phyloP scores from a whole-genome alignment of 805 yeast genomes.

The Sugiyamaella marilandica region DNA sequence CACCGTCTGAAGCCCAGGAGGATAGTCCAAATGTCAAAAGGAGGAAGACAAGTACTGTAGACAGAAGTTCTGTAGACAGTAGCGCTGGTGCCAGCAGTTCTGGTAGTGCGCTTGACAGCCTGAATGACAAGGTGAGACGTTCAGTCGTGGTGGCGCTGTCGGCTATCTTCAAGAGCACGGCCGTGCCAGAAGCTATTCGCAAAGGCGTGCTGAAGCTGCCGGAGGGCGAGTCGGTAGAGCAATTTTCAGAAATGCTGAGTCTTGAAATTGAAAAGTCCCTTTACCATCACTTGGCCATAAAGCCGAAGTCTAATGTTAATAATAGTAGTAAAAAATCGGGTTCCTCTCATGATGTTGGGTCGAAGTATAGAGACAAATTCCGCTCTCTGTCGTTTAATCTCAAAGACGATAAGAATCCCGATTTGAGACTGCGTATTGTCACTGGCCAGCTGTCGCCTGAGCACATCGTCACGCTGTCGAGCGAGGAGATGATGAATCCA shows the following conservation, averaged over 20 bases:
- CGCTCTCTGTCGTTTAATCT: slow-evolving; percentile 61
- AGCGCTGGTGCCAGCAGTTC: neutral
- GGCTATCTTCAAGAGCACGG: slow-evolving; percentile 39
- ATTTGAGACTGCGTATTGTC: slow-evolving; percentile 54
- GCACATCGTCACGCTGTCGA: slow-evolving; percentile 58
- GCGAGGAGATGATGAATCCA: slow-evolving; percentile 74
- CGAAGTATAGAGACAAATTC: slow-evolving; percentile 60
- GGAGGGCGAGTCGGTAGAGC: slow-evolving; percentile 28
- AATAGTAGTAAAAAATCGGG: slow-evolving; percentile 12
- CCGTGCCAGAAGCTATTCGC: slow-evolving; percentile 32
- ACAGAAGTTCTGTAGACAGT: neutral
- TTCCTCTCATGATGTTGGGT: slow-evolving; percentile 31
- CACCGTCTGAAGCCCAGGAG: neutral
- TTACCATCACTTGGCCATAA: slow-evolving; percentile 35
- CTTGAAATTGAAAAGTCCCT: slow-evolving; percentile 49
- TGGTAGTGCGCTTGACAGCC: slow-evolving; percentile 7
- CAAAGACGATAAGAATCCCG: slow-evolving; percentile 50
- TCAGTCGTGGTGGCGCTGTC: slow-evolving; percentile 51
- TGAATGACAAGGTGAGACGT: slow-evolving; percentile 33
- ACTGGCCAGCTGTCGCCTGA: slow-evolving; percentile 49
- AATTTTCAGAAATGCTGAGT: slow-evolving; percentile 43
- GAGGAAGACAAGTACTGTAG: neutral
- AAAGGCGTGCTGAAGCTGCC: slow-evolving; percentile 21
- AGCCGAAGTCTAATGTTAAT: slow-evolving; percentile 16
- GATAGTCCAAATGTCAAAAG: neutral